Evolutionary conservation across 2,329 filamentous ascomycete genomes (phyloP), one percentile per base, ranked within the genome.

Genomic region (Aspergillus clavatus): DNA sequence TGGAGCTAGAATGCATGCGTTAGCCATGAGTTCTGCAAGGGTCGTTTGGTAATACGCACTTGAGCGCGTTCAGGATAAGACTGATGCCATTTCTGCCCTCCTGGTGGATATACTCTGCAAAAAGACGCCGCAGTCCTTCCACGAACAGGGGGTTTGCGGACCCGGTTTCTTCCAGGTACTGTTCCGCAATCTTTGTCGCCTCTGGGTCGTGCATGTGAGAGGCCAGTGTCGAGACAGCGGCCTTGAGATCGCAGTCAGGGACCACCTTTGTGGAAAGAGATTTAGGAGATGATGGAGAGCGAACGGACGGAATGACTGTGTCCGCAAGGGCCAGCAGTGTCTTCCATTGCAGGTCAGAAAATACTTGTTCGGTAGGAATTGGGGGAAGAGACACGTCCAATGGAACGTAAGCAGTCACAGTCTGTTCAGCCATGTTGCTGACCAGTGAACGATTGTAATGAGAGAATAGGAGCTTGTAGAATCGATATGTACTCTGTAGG

Each of bases 271-370:
- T 63, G 1, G 56, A 59, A 0, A 50, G 50, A 7, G 62, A 59
- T 37, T 64, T 63, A 6, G 65, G 61, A 0, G 58, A 61, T 3
- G 62, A 60, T 0, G 65, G 62, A 3, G 71, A 67, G 28, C 66
- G 69, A 46, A 82, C 68, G 2, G 76, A 70, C 1, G 80, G 79
- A 16, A 83, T 67, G 39, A 82, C 65, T 1, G 79, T 72, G 50
- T 83, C 80, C 7, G 75, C 70, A 23, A 84, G 72, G 19, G 80
- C 74, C 38, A 79, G 67, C 3, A 84, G 65, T 1, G 76, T 80
- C 23, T 66, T 70, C 80, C 80, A 83, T 71, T 84, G 81, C 2
- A 68, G 60, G 10, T 73, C 62, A 2, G 72, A 76, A 52, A 82
- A 72, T 39, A 77, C 68, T 39, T 76, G 69, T 10, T 70, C 63